Base-by-base conservation (phyloP, 371 early-diverging fungal genomes). In the Apophysomyces trapeziformis region DNA sequence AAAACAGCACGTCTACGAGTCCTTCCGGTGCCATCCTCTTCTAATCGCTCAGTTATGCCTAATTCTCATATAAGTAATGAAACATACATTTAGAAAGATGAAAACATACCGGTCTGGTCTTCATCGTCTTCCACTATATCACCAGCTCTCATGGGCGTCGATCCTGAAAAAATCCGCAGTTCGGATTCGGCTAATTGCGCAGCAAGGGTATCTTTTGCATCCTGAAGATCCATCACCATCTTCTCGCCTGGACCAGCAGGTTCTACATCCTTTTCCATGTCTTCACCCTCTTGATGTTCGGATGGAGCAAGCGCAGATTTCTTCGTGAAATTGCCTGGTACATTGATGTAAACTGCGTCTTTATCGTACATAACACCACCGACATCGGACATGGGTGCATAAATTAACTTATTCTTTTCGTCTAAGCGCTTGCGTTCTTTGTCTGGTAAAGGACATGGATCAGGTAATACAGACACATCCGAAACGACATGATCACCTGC, bases 331-430 rank as follows among this genome's bases (percentile, higher is more conserved):
- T 87, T 85, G 39, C 95, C 95, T 8, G 95, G 94, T 5, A 99
- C 93, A 66, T 96, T 93, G 69, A 99, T 96, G 71, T 99, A 99
- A 16, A 99, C 95, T 8, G 97, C 98, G 83, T 99, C 99, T 74
- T 96, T 96, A 79, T 99, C 99, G 79, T 96, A 97, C 88, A 97
- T 89, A 68, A 99, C 93, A 56, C 99, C 99, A 69, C 95, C 96
- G 7, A 99, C 94, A 69, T 97, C 97, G 0, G 96, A 93, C 96
- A 96, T 97, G 43, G 99, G 99, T n/a, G 98, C 99, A 70, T 97
- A 97, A 38, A 98, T 91, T 46, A 97, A 84, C 78, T 96, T 97
- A 68, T 95, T 90, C 71, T 96, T 94, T 69, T 96, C 97, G 71
- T 89, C 92, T 70, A 98, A 73, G 1, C 90, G 83, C 76, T 92